Conservation (phyloP, 2,329 filamentous ascomycete genomes). For the Hypoxylon sp. region DNA sequence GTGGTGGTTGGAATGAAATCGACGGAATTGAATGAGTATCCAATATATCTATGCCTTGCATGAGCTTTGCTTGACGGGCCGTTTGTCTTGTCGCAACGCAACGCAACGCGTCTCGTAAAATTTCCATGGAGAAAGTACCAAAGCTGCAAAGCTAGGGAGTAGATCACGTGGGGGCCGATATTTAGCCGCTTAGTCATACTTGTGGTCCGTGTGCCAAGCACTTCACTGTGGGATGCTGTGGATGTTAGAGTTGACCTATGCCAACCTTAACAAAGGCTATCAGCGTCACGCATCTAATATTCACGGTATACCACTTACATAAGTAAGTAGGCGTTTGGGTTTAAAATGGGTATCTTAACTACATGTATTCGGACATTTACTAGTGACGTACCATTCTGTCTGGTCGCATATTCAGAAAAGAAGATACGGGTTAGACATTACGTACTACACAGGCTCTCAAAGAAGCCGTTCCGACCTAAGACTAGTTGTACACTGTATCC, state of each 20-base stretch:
- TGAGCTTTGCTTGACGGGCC: slow-evolving; percentile 28
- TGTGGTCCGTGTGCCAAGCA: not conserved
- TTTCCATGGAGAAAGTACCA: slow-evolving; percentile 28
- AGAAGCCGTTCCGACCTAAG: slow-evolving; percentile 24
- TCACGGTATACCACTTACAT: too few species aligned
- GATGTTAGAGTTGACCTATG: too few species aligned
- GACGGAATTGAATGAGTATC: slow-evolving; percentile 23
- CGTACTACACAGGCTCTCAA: slow-evolving; percentile 31
- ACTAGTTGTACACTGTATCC: slow-evolving; percentile 36
- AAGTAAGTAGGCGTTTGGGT: too few species aligned
- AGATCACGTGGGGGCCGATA: slow-evolving; percentile 29
- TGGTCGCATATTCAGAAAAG: not conserved
- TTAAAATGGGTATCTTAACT: too few species aligned
- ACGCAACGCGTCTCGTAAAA: slow-evolving; percentile 43
- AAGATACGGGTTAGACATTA: slow-evolving; percentile 39
- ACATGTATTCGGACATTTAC: too few species aligned
- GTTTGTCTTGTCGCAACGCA: slow-evolving; percentile 40
- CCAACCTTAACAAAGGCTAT: too few species aligned
- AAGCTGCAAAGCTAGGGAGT: slow-evolving; percentile 16
- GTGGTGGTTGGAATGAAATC: slow-evolving; percentile 28
- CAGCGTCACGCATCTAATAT: too few species aligned
- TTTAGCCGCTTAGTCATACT: slow-evolving; percentile 5
- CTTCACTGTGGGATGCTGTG: too few species aligned
- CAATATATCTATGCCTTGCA: slow-evolving; percentile 35
- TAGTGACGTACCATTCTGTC: too few species aligned